Evolutionary conservation across 2,329 filamentous ascomycete genomes (phyloP), one percentile per base, ranked within the genome.

Genomic region (Zasmidium angulare): DNA sequence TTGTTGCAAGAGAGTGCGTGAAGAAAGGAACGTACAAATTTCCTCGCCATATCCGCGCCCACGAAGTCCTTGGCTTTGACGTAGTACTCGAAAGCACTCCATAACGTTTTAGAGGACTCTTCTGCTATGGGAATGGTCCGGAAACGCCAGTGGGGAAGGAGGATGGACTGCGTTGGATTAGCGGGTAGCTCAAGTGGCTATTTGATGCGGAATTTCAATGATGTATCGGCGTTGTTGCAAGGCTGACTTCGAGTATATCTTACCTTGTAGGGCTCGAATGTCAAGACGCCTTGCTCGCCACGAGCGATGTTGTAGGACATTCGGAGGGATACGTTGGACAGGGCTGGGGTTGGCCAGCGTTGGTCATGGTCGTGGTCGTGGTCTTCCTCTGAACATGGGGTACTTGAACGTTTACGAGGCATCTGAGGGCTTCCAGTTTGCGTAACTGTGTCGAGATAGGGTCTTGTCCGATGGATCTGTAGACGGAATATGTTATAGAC

Each of bases 21-120:
- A 17, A 17, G 6, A 9, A 14, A 43, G 6, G 29, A 36, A 43
- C 36, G n/a, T 43, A 43, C 36, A 64, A 86, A 88, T 66, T 87
- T 88, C 23, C 84, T 75, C 19, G 79, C 73, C 84, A 87, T 87
- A 58, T 88, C 85, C 76, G 86, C 86, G 11, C 86, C 85, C 0
- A 87, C 82, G 57, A 88, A 85, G 68, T 87, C 85, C 2, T 73
- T 74, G 6, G 76, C 66, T 1, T 69, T 67, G n/a, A 82, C 75
- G 66, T 85, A 87, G 10, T 75, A 72, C 14, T 81, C 68, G 64
- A 87, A 88, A 2, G 79, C 77, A 0, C 64, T 56, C 71, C 78
- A 83, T 0, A 87, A 77, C 0, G 75, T 75, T 0, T 71, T 53
- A 0, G 83, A 81, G 48, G 82, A 85, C 43, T 76, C 71, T 1